These are phyloP conservation scores for Collybia mongolica DNA, from an alignment of 768 basidiomycete genomes.

Conservation along the genomic window DNA sequence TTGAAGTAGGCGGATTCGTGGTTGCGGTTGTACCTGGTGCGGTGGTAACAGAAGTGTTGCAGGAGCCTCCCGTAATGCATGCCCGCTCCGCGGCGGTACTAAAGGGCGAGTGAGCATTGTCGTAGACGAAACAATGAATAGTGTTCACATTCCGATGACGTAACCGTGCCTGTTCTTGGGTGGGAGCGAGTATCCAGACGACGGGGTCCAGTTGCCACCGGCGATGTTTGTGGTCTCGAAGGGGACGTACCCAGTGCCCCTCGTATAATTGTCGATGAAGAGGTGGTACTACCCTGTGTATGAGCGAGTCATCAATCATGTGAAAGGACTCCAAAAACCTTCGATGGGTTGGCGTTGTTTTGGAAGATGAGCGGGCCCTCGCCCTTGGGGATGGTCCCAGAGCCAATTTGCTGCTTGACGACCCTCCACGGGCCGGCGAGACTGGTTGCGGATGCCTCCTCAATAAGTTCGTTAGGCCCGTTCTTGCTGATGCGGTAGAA, in stretches of 20 bases:
- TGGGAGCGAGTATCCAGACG: neutral
- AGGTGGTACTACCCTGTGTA: neutral
- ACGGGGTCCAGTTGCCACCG: neutral
- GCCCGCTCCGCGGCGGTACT: neutral
- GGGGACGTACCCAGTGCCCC: neutral
- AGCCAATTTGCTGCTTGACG: constrained; percentile 1
- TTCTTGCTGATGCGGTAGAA: constrained; percentile 1
- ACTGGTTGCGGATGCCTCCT: neutral
- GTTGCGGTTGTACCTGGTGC: no score
- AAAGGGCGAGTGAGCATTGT: neutral
- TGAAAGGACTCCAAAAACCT: neutral
- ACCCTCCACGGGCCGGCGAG: neutral
- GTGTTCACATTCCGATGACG: neutral
- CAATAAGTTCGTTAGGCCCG: neutral
- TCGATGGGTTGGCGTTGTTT: neutral
- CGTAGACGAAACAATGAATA: neutral
- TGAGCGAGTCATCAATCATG: neutral
- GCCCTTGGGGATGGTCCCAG: neutral
- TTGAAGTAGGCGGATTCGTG: neutral
- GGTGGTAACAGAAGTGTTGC: neutral
- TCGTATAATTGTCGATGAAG: neutral
- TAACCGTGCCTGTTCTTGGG: neutral
- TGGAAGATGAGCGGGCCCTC: neutral
- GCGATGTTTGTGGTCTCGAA: neutral
- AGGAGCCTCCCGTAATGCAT: neutral